phyloP scores from a whole-genome alignment of 805 yeast genomes.

The Dipodascus albidus region DNA sequence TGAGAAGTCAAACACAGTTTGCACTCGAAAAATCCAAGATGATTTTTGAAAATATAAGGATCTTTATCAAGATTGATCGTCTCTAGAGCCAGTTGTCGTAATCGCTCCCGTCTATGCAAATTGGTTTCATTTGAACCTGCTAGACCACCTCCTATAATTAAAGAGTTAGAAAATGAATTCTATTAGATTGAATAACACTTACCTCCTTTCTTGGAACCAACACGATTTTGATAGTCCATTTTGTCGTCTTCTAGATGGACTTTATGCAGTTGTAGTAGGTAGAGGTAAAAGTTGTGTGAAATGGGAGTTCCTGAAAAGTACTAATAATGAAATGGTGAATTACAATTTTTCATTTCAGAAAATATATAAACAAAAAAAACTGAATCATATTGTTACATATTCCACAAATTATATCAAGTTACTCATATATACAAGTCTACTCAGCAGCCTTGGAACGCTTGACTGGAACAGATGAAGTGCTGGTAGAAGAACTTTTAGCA shows the following conservation, averaged over 20 bases:
- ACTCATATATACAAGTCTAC: too few species aligned
- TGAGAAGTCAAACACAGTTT: constrained; percentile 76
- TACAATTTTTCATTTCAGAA: too few species aligned
- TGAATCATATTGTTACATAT: too few species aligned
- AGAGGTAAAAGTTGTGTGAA: neutral
- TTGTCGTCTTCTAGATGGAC: too few species aligned
- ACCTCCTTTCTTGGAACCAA: constrained; percentile 76
- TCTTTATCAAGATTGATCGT: constrained; percentile 37
- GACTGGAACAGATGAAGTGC: neutral
- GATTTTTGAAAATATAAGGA: constrained; percentile 78
- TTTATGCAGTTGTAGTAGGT: neutral
- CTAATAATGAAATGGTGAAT: too few species aligned
- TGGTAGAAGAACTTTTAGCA: neutral
- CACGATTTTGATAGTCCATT: constrained; percentile 86
- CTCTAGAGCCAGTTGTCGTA: constrained; percentile 47
- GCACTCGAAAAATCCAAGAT: constrained; percentile 78
- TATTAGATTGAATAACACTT: constrained; percentile 6
- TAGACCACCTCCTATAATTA: constrained; percentile 55
- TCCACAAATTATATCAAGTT: too few species aligned
- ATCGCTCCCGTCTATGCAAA: constrained; percentile 54
- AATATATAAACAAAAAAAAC: neutral
- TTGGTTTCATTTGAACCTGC: constrained; percentile 66
- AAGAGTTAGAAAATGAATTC: neutral
- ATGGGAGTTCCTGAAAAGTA: neutral
- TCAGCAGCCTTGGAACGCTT: constrained; percentile 3